Base-by-base conservation (phyloP, 768 basidiomycete species). In the Auricularia sp. region DNA sequence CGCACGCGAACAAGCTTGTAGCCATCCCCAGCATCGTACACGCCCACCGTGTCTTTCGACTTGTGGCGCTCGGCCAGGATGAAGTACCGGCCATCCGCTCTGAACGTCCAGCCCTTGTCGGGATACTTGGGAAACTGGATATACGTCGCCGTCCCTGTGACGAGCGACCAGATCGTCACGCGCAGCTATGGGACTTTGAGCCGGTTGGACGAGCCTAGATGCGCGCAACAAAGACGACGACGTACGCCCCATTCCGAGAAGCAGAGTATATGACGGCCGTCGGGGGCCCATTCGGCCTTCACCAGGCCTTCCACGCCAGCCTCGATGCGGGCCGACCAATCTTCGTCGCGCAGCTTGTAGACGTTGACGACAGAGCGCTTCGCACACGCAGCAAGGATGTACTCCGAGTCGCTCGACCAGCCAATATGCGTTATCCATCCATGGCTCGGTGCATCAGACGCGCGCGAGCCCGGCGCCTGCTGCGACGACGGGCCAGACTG, bases 191-290 rank as follows among this genome's bases (percentile, higher is more conserved):
- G 24, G 29, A 6, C 47, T 51, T 42, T 45, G 36, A 54, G 35
- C 69, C 62, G 21, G 7, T 16, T 65, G 33, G 18, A 47, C 34
- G 51, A 66, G 47, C 47, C 67, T 62, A 63, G 58, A 63, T 18
- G 11, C 8, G 6, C 47, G 47, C 47, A 51, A 64, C 42, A 42
- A 63, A 45, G 45, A 16, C 59, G 21, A 65, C 33, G 24, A 83
- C 94, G 79, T 77, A 95, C 94, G 70, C 90, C 92, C 89, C 92
- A 92, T 69, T 94, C 90, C 3, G 92, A 94, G 75, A 94, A 98
- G 71, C 91, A 95, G 36, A 97, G 76, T 3, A 97, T 79, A 16
- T 84, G 85, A 44, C 90, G 81, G 16, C 92, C 92, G 71, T 89
- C 90, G 2, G 89, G 90, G 0, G 89, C 90, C 94, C 94, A 98